Base-by-base conservation (phyloP, 371 early-diverging fungal species). In the Conidiobolus incongruus region DNA sequence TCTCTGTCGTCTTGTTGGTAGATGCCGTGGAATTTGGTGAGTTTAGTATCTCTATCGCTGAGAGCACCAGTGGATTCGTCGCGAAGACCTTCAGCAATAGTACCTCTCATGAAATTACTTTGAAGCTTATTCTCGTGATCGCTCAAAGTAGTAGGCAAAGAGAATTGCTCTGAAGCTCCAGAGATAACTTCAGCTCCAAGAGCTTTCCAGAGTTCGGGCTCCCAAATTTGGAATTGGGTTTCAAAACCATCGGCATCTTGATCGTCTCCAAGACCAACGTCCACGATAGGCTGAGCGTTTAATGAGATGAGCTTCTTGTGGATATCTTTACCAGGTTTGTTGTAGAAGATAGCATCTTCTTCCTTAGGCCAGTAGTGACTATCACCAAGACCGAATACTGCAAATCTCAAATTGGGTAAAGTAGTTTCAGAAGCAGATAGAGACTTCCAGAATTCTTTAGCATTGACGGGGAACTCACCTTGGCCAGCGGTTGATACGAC, bases 1-100 rank as follows among this genome's bases (percentile, higher is more conserved):
- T 91, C 92, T 52, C 92, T 80, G 58, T 91, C 92, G 56, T 91
- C 92, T 52, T 91, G 92, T 60, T 79, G 78, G 65, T 91, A 91
- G 34, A 81, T 88, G 48, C 92, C 92, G 58, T 91, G 92, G 76
- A 89, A 89, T 65, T 91, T 91, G 49, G 80, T 77, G 54, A 91
- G 54, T 62, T 85, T 85, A 53, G 79, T 79, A 60, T 88, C 87
- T 54, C 68, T 73, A 60, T 88, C 89, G 41, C 66, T 61, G 29
- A 91, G 68, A 19, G 73, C 74, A 32, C 92, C 92, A n/a, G 81
- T 83, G 24, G 80, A 75, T 19, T 65, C 67, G 52, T 91, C 89
- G 46, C 54, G 53, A 2, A 91, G 64, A 23, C 83, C 84, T 53
- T 83, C 67, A 32, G 75, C 68, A 56, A 91, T 88, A 26, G 83